These are phyloP conservation scores for Zymoseptoria brevis DNA, from an alignment of 2,329 filamentous ascomycete species.

Conservation along the genomic window DNA sequence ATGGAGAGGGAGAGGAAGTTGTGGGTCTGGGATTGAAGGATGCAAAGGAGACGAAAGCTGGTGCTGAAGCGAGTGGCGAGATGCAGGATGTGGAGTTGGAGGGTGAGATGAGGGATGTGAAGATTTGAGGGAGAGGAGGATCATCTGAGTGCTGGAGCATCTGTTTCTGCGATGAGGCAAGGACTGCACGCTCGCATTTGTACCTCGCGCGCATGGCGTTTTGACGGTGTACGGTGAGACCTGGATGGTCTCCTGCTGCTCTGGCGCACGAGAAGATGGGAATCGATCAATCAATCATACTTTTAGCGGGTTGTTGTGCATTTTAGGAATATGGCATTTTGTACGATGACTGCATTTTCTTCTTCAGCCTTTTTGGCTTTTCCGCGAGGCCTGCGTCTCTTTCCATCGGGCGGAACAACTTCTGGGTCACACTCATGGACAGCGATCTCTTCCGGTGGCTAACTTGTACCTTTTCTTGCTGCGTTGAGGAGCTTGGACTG, in stretches of 20 bases:
- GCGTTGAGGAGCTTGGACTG: too few species aligned
- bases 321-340: not conserved
- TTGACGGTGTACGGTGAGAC: not conserved
- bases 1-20: conserved; percentile 13
- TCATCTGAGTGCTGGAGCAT: not conserved
- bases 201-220: not conserved
- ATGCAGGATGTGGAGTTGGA: conserved; percentile 5
- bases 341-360: not conserved
- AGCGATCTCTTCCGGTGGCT: too few species aligned
- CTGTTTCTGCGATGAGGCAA: not conserved
- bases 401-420: too few species aligned
- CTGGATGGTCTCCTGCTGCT: not conserved
- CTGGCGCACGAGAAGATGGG: not conserved
- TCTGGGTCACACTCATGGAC: too few species aligned
- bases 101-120: conserved; percentile 42
- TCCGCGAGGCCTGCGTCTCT: too few species aligned
- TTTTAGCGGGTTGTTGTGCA: not conserved
- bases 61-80: conserved; percentile 5
- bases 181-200: not conserved
- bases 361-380: too few species aligned
- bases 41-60: conserved; percentile 15
- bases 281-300: not conserved
- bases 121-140: conserved; percentile 29
- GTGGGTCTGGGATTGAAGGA: conserved; percentile 8
- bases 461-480: too few species aligned